Evolutionary conservation across 176 grass and related monocot species (phyloP).

Genomic region (Hsuehochloa calcarea): DNA sequence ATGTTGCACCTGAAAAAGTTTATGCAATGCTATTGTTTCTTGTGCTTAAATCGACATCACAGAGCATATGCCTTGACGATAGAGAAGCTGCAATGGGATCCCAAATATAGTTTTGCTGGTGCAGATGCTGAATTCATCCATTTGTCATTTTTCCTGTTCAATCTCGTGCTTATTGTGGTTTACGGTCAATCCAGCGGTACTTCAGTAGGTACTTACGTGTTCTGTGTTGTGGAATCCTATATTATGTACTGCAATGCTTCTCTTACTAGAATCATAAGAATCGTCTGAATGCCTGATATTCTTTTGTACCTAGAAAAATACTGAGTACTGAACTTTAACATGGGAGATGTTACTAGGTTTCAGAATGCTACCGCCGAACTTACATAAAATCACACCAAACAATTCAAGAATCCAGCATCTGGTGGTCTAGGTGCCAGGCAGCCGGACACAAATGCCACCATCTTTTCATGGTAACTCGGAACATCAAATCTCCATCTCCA

Average conservation of each 20-base stretch:
- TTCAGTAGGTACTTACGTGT: not conserved
- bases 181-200: not conserved
- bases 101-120: not conserved
- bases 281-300: not conserved
- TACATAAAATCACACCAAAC: not conserved
- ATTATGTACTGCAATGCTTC: not conserved
- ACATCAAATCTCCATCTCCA: not conserved
- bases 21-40: not conserved
- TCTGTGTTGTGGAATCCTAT: not conserved
- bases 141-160: not conserved
- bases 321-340: not conserved
- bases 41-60: not conserved
- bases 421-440: not conserved
- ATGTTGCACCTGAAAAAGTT: not conserved
- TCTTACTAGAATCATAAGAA: not conserved
- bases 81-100: not conserved
- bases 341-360: not conserved
- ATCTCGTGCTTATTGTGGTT: not conserved
- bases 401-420: not conserved
- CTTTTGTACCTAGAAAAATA: not conserved
- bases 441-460: not conserved
- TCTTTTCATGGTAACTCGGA: not conserved
- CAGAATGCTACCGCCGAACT: not conserved
- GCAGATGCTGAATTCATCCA: not conserved
- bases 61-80: not conserved